Evolutionary conservation across 768 basidiomycete species (phyloP).

Genomic region (Mycena sanguinolenta): DNA sequence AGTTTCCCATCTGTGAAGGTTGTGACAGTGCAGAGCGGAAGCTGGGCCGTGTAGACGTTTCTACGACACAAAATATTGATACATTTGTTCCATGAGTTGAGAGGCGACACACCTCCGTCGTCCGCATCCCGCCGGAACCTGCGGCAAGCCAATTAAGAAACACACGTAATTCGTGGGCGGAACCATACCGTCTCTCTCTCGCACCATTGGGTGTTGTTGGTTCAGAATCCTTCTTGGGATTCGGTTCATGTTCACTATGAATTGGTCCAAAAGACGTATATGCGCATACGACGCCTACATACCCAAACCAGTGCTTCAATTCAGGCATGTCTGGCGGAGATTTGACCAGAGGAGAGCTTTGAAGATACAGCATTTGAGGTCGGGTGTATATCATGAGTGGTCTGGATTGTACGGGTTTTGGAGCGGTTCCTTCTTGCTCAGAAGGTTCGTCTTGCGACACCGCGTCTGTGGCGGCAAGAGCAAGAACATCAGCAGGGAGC

Average conservation of each 20-base stretch:
- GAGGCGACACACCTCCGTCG: slow-evolving; percentile 68
- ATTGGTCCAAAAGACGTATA: slow-evolving; percentile 37
- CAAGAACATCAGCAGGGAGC: slow-evolving; percentile 36
- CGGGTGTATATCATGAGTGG: slow-evolving; percentile 79
- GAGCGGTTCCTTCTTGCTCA: slow-evolving; percentile 45
- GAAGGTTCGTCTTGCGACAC: slow-evolving; percentile 43
- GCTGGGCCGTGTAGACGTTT: slow-evolving; percentile 70
- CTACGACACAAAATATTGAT: slow-evolving; percentile 42
- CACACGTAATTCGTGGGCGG: slow-evolving; percentile 10
- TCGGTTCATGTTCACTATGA: slow-evolving; percentile 75
- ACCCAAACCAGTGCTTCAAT: slow-evolving; percentile 93
- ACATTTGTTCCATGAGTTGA: slow-evolving; percentile 16
- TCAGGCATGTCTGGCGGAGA: slow-evolving; percentile 83
- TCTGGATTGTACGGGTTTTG: slow-evolving; percentile 40
- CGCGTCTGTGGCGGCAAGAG: slow-evolving; percentile 39
- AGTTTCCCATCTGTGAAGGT: slow-evolving; percentile 94
- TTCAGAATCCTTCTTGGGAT: slow-evolving; percentile 77
- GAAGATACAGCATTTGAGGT: slow-evolving; percentile 73
- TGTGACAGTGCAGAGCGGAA: slow-evolving; percentile 83
- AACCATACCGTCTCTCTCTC: slow-evolving; percentile 76
- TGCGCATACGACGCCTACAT: slow-evolving; percentile 44
- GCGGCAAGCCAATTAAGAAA: slow-evolving; percentile 35
- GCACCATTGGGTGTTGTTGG: slow-evolving; percentile 63
- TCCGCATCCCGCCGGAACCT: slow-evolving; percentile 86
- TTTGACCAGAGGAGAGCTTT: slow-evolving; percentile 81